phyloP scores from a whole-genome alignment of 2,329 filamentous ascomycete species.

The Ophiostoma novo-ulmi region DNA sequence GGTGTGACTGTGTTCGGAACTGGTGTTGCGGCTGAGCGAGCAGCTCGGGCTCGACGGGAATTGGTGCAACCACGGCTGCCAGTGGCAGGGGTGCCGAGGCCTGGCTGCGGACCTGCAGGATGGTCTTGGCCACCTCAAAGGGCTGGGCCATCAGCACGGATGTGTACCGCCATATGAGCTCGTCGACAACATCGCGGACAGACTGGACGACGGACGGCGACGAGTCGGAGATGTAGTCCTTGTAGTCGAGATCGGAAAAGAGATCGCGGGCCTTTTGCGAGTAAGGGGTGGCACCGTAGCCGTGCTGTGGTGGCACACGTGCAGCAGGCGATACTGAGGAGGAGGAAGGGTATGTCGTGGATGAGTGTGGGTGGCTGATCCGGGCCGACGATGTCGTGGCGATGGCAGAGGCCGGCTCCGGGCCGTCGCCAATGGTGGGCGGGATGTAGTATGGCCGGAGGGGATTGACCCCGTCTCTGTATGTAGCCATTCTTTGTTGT shows the following conservation, averaged over 20 bases:
- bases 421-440: slow-evolving; percentile 49
- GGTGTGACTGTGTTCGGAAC: slow-evolving; percentile 1
- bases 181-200: slow-evolving; percentile 71
- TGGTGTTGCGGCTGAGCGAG: background rate
- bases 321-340: background rate
- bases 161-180: slow-evolving; percentile 86
- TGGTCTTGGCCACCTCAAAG: slow-evolving; percentile 93
- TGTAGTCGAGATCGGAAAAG: slow-evolving; percentile 86
- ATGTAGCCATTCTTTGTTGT: slow-evolving; percentile 39
- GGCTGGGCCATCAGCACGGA: slow-evolving; percentile 86
- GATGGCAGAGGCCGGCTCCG: slow-evolving; percentile 32
- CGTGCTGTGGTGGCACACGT: slow-evolving; percentile 42
- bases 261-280: slow-evolving; percentile 72
- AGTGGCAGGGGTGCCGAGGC: slow-evolving; percentile 36
- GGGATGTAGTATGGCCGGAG: slow-evolving; percentile 66
- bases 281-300: slow-evolving; percentile 44
- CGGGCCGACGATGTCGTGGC: slow-evolving; percentile 34
- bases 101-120: slow-evolving; percentile 70
- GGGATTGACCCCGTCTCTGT: slow-evolving; percentile 53
- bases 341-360: background rate
- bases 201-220: slow-evolving; percentile 71
- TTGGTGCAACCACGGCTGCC: background rate
- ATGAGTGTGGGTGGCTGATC: background rate
- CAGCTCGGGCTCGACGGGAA: background rate
- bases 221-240: slow-evolving; percentile 72